Evolutionary conservation across 1,284 basidiomycete genomes (phyloP), one percentile per base, ranked within the genome.

Genomic region (Pseudozyma sp.): DNA sequence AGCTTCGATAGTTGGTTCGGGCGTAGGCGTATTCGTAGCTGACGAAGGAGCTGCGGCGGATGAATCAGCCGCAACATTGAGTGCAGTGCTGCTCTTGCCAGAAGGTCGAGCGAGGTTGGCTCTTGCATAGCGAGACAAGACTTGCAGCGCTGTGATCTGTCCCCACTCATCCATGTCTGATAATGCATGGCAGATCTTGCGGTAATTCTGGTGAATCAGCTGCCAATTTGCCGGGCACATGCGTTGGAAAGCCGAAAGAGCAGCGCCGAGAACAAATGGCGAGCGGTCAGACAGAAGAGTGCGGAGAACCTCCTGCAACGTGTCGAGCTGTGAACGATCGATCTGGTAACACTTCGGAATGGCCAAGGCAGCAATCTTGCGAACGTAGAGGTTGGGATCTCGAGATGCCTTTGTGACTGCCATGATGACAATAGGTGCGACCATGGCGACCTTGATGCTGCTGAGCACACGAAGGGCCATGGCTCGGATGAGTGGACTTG

Each of bases 141-240:
- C 88, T 42, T 92, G 89, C 58, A 97, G 87, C 9, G 95, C 86
- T 47, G 91, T 89, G 5, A 92, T 89, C 85, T 98, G 97, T 0
- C 93, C 94, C 96, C 96, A 99, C 84, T 97, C 95, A 81, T 99
- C 96, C 16, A 92, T 91, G 79, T 99, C 95, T 36, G 93, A 89
- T 1, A 99, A 87, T 14, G 93, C 88, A 49, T 89, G 89, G 82
- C 94, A 97, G 50, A 96, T 88, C 48, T 92, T 90, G 34, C 95
- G 89, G 81, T 93, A 99, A 81, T 96, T 92, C 25, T 89, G 89
- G 83, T 99, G 97, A 0, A 99, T 86, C 7, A 97, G 89, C 79
- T 96, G 93, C 35, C 79, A 83, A 5, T 70, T 51, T 5, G 70
- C 54, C 5, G 73, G 71, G 39, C 76, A 78, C 42, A 78, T 58